Percentiles rank a stretch among this genome's conserved stretches.
These are phyloP conservation scores for Crithidia sp. DNA, from an alignment of 208 protist species.

Conservation along the genomic window DNA sequence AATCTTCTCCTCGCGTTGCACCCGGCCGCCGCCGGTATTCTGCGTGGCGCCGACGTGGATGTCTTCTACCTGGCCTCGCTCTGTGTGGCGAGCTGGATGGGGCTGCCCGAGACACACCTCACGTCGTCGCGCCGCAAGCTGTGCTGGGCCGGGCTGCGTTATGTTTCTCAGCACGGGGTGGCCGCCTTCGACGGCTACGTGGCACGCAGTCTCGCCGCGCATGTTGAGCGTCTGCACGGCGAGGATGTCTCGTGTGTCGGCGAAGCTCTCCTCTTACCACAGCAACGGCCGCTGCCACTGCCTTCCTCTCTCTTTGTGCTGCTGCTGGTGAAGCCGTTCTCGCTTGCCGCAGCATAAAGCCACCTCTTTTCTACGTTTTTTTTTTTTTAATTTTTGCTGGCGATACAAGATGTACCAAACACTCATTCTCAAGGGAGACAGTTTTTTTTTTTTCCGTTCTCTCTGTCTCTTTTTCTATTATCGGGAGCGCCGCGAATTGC, in stretches of 20 bases:
- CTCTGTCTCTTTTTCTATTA: not conserved
- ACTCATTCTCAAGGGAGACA: no score
- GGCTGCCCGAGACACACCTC: constrained; percentile 28
- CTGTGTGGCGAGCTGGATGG: constrained; percentile 54
- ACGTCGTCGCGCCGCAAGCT: constrained; percentile 28
- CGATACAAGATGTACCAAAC: no score
- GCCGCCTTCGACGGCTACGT: constrained; percentile 33
- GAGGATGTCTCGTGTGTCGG: constrained; percentile 17
- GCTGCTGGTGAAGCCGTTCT: constrained; percentile 39
- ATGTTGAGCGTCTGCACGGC: constrained; percentile 24
- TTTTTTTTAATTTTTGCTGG: no score
- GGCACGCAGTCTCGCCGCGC: constrained; percentile 28
- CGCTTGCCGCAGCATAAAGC: constrained; percentile 6
- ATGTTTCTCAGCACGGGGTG: constrained; percentile 31
- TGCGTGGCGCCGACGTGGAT: constrained; percentile 47
- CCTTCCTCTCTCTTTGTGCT: constrained; percentile 37
- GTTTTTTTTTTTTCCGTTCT: constrained; percentile 5
- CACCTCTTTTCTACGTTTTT: no score
- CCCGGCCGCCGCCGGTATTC: not conserved
- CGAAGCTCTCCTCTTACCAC: constrained; percentile 23
- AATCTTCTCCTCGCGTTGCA: constrained; percentile 8
- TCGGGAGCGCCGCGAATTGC: no score
- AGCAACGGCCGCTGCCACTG: constrained; percentile 24
- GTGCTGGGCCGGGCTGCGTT: constrained; percentile 29
- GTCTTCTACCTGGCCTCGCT: constrained; percentile 48